Evolutionary conservation across 306 rosid species (phyloP), one percentile per base, ranked within the genome.

Genomic region (Psophocarpus tetragonolobus): DNA sequence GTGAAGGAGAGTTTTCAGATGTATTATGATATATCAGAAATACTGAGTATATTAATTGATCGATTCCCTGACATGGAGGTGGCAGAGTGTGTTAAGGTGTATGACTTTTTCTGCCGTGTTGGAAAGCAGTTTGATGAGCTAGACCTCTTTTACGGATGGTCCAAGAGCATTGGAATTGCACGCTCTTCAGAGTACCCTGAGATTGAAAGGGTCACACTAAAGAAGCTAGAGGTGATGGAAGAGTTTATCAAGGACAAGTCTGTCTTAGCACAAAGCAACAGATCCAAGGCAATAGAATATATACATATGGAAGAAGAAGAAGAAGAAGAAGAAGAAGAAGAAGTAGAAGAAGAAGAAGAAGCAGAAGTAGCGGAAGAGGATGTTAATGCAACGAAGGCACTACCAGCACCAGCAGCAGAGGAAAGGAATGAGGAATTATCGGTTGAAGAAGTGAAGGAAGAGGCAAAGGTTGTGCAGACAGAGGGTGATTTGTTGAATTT

Each of bases 111-210:
- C 85, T 84, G 90, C 71, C 94, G 96, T 4, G 83, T 91, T 0
- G 92, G 94, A 3, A 91, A 96, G 74, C 98, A 92, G 56, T 96
- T 73, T 39, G 96, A 96, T n/a, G 98, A 92, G 75, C 84, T 96
- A n/a, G 97, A 92, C 21, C 8, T 58, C 50, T 90, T 92, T 86
- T 88, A 90, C 42, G 7, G 54, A 67, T 96, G 98, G 99, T 72
- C 91, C 78, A 92, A 74, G 84, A 82, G 12, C 9, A 82, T 76
- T 51, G 98, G 96, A 18, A 71, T 96, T 10, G 92, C 91, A 2
- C 96, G 98, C 42, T 85, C 96, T 24, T 86, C 98, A 0, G 98
- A 96, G 78, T 96, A 90, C 54, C 99, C 99, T 0, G 94, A 90
- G 13, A 70, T 92, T 5, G 99, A 96, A 47, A 92, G 50, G 80